Conservation (phyloP, 306 rosid species). For the Glycine latifolia region DNA sequence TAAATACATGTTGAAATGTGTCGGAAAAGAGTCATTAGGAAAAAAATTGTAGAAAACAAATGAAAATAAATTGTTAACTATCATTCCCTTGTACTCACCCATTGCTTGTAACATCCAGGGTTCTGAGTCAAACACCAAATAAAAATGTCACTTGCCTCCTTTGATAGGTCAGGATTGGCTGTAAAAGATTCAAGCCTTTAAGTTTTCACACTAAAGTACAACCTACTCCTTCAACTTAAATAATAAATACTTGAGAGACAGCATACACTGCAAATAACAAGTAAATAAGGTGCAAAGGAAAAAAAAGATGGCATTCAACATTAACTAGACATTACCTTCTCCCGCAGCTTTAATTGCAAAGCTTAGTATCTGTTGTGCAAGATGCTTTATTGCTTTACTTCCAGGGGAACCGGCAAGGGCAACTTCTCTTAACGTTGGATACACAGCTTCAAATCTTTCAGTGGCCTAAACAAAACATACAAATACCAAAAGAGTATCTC, state of each 20-base stretch:
- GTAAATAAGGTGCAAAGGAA: background rate
- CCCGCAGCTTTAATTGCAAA: constrained; percentile 53
- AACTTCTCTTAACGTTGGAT: constrained; percentile 58
- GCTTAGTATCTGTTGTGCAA: constrained; percentile 54
- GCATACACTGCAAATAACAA: constrained; percentile 15
- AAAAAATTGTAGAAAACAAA: background rate
- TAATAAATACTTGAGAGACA: constrained; percentile 19
- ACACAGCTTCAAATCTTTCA: constrained; percentile 54
- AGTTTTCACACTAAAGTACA: constrained; percentile 35
- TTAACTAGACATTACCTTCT: constrained; percentile 49
- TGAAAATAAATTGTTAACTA: constrained; percentile 2
- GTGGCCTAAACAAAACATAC: constrained; percentile 53
- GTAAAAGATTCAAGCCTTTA: constrained; percentile 45
- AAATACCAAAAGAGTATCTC: constrained; percentile 30
- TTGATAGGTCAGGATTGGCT: constrained; percentile 56
- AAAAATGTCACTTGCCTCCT: constrained; percentile 57
- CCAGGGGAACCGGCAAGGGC: constrained; percentile 59
- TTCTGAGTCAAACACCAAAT: constrained; percentile 65
- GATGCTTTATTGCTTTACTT: constrained; percentile 59
- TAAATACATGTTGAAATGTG: constrained; percentile 11
- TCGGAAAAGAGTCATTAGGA: constrained; percentile 4
- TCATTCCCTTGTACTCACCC: constrained; percentile 52
- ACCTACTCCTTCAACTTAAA: constrained; percentile 11
- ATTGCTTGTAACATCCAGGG: constrained; percentile 60
- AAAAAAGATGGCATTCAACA: background rate